Conservation (phyloP, 2,329 filamentous ascomycete species). For the Graphilbum fragrans region DNA sequence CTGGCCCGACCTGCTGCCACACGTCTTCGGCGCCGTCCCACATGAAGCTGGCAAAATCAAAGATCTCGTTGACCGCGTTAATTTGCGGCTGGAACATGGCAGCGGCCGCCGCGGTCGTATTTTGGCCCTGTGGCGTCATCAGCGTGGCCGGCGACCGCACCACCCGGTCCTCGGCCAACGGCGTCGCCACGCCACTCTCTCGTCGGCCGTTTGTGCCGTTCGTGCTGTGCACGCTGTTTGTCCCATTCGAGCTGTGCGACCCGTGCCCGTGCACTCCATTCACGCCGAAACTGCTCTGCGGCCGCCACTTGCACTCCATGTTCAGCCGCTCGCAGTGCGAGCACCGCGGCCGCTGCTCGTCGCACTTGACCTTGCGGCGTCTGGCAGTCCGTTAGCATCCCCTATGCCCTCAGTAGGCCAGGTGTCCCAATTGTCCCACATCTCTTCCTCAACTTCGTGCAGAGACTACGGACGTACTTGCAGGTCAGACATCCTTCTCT, state of each 20-base stretch:
- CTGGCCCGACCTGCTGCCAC: constrained; percentile 17
- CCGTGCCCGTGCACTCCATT: too few relatives aligned
- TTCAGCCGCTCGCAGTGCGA: constrained; percentile 40
- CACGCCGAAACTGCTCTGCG: background rate
- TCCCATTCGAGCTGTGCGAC: too few relatives aligned
- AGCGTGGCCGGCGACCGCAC: background rate
- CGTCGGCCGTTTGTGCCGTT: too few relatives aligned
- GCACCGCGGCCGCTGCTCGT: constrained; percentile 39
- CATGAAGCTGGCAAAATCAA: constrained; percentile 36
- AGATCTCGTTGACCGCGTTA: constrained; percentile 26
- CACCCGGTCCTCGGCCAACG: too few relatives aligned
- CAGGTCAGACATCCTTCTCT: constrained; percentile 33
- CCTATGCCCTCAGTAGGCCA: background rate
- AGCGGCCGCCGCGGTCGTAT: background rate
- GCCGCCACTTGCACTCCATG: constrained; percentile 38
- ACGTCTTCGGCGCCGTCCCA: constrained; percentile 28
- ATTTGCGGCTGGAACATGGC: background rate
- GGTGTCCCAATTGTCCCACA: background rate
- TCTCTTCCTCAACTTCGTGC: background rate
- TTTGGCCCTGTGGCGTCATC: background rate
- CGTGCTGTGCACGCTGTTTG: too few relatives aligned
- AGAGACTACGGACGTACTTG: constrained; percentile 20
- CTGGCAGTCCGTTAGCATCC: constrained; percentile 15
- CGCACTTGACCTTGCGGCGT: constrained; percentile 33
- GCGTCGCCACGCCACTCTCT: too few relatives aligned